Evolutionary conservation across 208 protist species (phyloP).

Genomic region (Wallacemonas sp.): DNA sequence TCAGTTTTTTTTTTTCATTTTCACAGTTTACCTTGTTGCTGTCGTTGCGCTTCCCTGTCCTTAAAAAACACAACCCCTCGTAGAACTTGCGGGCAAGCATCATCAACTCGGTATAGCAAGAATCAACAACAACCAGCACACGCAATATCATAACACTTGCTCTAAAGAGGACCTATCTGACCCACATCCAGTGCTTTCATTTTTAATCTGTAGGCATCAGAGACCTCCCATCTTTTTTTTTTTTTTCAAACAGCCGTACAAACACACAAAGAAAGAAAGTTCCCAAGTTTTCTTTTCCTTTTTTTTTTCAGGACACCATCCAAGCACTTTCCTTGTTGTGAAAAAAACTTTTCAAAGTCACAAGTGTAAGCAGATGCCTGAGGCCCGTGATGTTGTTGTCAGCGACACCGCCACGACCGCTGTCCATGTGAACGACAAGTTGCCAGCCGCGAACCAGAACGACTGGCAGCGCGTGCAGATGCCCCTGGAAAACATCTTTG

Average conservation of each 20-base stretch:
- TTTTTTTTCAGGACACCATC: too few species aligned
- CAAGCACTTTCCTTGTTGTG: too few species aligned
- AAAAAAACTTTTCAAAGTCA: neutral
- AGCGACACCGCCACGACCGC: constrained; percentile 6
- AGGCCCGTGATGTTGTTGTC: constrained; percentile 7
- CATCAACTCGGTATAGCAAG: neutral
- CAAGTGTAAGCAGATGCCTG: neutral
- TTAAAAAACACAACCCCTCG: neutral
- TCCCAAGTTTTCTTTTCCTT: too few species aligned
- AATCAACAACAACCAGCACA: neutral
- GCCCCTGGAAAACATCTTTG: constrained; percentile 61
- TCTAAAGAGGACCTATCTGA: too few species aligned
- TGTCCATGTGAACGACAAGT: constrained; percentile 24
- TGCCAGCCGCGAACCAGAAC: constrained; percentile 30
- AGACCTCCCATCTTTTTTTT: too few species aligned
- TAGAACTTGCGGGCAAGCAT: neutral
- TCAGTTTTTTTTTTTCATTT: constrained; percentile 2
- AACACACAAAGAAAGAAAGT: constrained; percentile 10
- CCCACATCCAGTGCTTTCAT: too few species aligned
- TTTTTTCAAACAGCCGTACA: too few species aligned
- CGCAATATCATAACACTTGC: neutral
- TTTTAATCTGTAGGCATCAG: too few species aligned
- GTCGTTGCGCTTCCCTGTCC: neutral
- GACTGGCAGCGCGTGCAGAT: constrained; percentile 21
- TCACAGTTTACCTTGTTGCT: neutral